A percentile compares a stretch with the other conserved stretches of the same genome.
Evolutionary conservation across 768 basidiomycete species (phyloP).

Genomic region (Mycena galopus): DNA sequence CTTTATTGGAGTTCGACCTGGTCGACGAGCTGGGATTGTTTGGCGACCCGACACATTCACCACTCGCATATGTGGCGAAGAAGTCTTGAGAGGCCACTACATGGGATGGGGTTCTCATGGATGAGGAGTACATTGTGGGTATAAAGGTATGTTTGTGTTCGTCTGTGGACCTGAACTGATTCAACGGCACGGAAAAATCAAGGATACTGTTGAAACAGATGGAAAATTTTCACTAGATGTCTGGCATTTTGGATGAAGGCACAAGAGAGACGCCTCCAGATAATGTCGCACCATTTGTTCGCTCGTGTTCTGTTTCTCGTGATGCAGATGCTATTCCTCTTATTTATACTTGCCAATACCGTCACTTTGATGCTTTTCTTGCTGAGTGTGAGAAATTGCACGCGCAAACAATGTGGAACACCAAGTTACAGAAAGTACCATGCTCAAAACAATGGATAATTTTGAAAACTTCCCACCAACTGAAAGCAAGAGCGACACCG

Average conservation of each 20-base stretch:
- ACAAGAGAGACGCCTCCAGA: too few relatives aligned
- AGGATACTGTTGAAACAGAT: neutral
- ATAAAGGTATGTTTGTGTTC: conserved; percentile 43
- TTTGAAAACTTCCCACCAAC: too few relatives aligned
- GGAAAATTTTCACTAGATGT: conserved; percentile 8
- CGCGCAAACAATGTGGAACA: too few relatives aligned
- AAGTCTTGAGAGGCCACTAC: conserved; percentile 17
- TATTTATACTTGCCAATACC: too few relatives aligned
- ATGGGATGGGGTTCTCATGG: conserved; percentile 53
- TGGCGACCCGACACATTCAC: conserved; percentile 40
- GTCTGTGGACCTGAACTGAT: neutral
- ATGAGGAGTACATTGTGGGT: conserved; percentile 57
- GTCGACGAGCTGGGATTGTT: conserved; percentile 37
- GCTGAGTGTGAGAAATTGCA: too few relatives aligned
- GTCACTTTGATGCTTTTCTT: too few relatives aligned
- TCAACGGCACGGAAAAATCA: neutral
- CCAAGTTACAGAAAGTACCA: too few relatives aligned
- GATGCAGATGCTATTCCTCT: too few relatives aligned
- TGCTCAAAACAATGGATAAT: too few relatives aligned
- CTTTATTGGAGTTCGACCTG: neutral
- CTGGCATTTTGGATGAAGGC: conserved; percentile 11
- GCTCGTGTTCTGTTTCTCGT: too few relatives aligned
- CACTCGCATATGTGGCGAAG: conserved; percentile 46
- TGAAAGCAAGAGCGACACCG: too few relatives aligned
- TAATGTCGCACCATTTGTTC: too few relatives aligned